Conservation (phyloP, 2,329 filamentous ascomycete species). For the Aspergillus piperis region DNA sequence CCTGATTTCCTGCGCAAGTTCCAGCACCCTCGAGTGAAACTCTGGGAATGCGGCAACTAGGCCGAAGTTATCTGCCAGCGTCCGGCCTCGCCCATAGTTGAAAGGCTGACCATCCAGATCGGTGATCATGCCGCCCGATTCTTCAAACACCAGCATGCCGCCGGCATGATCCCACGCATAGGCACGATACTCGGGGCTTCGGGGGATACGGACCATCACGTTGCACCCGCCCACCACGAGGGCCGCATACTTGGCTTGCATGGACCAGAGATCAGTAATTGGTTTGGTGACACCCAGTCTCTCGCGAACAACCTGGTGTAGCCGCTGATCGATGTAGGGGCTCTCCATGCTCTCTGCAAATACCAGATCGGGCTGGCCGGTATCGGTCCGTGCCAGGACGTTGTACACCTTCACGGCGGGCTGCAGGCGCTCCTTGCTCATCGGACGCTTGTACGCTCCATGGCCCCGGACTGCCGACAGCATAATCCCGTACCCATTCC, state of each 20-base stretch:
- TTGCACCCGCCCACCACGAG: slow-evolving; percentile 13
- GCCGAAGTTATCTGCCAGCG: slow-evolving; percentile 8
- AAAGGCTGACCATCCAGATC: slow-evolving; percentile 13
- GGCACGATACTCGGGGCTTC: slow-evolving; percentile 1
- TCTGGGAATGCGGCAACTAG: slow-evolving; percentile 11
- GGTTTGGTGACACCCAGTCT: slow-evolving; percentile 1
- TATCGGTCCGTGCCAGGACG: background rate
- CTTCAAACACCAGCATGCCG: slow-evolving; percentile 13
- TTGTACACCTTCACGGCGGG: background rate
- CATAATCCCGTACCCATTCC: slow-evolving; percentile 5
- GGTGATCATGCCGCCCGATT: slow-evolving; percentile 14
- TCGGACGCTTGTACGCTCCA: slow-evolving; percentile 6
- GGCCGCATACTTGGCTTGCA: slow-evolving; percentile 15
- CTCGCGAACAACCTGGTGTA: slow-evolving; percentile 5
- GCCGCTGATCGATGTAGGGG: background rate
- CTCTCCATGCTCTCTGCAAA: slow-evolving; percentile 11
- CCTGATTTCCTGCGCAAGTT: slow-evolving; percentile 1
- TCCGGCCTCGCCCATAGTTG: slow-evolving; percentile 7
- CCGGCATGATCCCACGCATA: slow-evolving; percentile 14
- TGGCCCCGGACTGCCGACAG: slow-evolving; percentile 12
- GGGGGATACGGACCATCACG: slow-evolving; percentile 15
- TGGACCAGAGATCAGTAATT: slow-evolving; percentile 9
- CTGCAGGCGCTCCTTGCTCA: background rate
- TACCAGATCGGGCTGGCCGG: background rate
- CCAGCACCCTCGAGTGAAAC: slow-evolving; percentile 8